A percentile compares a stretch with the other conserved stretches of the same genome.
Conservation (phyloP, 371 early-diverging fungal species). For the Syncephalastrum contaminatum region DNA sequence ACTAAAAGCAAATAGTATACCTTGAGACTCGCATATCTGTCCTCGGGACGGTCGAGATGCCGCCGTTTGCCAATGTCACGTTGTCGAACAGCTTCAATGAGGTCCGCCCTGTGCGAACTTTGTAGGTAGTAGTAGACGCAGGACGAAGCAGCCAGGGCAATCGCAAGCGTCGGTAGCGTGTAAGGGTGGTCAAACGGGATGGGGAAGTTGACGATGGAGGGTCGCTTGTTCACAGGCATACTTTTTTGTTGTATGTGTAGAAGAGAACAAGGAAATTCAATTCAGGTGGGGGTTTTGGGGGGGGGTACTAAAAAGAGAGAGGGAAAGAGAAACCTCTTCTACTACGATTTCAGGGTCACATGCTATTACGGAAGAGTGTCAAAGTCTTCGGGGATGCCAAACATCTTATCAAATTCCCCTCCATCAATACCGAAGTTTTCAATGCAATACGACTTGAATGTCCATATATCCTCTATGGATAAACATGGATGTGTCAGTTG, state of each 20-base stretch:
- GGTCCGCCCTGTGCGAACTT: slow-evolving; percentile 35
- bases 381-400: slow-evolving; percentile 80
- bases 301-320: neutral
- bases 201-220: slow-evolving; percentile 48
- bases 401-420: slow-evolving; percentile 69
- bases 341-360: no score
- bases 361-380: slow-evolving; percentile 58
- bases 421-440: slow-evolving; percentile 76
- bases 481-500: neutral
- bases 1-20: slow-evolving; percentile 6
- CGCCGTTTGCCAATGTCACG: slow-evolving; percentile 35
- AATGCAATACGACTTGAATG: slow-evolving; percentile 78
- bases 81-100: slow-evolving; percentile 42
- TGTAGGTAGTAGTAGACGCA: slow-evolving; percentile 45
- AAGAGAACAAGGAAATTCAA: slow-evolving; percentile 1
- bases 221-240: slow-evolving; percentile 28
- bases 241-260: slow-evolving; percentile 7
- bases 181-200: slow-evolving; percentile 55
- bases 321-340: neutral
- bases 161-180: slow-evolving; percentile 38
- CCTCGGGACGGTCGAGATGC: slow-evolving; percentile 33
- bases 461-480: slow-evolving; percentile 82
- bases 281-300: no score
- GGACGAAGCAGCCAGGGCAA: slow-evolving; percentile 41
- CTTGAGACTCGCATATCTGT: slow-evolving; percentile 44